These are phyloP conservation scores for Hyaloperonospora brassicae DNA, from an alignment of 352 stramenopile species.

Conservation along the genomic window DNA sequence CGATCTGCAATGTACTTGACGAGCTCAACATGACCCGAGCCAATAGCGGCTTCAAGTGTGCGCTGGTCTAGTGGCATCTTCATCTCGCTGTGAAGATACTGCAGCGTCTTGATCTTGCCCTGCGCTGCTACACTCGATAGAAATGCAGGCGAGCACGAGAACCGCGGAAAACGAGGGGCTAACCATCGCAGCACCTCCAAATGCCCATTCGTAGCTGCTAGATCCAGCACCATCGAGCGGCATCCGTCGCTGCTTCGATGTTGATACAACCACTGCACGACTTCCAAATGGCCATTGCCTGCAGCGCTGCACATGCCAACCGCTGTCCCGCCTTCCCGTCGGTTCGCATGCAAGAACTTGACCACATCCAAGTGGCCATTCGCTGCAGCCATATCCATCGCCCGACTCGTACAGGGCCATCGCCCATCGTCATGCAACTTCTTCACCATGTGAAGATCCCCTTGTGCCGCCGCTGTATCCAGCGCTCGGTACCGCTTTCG, in stretches of 20 bases:
- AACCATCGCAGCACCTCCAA: conserved; percentile 43
- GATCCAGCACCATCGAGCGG: conserved; percentile 33
- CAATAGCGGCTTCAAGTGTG: conserved; percentile 30
- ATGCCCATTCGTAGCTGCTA: conserved; percentile 40
- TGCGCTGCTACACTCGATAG: conserved; percentile 28
- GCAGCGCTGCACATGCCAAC: conserved; percentile 33
- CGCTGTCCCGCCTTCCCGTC: conserved; percentile 31
- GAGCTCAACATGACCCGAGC: conserved; percentile 25
- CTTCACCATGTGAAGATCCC: conserved; percentile 30
- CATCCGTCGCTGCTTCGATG: conserved; percentile 32
- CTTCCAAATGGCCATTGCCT: conserved; percentile 29
- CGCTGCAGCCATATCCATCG: conserved; percentile 34
- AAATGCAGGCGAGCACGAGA: conserved; percentile 29
- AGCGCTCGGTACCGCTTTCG: conserved; percentile 21
- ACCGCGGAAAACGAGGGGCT: conserved; percentile 22
- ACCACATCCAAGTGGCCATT: conserved; percentile 35
- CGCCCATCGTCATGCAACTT: conserved; percentile 23
- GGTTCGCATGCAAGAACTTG: conserved; percentile 33
- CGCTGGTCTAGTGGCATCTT: conserved; percentile 21
- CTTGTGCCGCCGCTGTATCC: conserved; percentile 24
- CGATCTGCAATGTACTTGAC: conserved; percentile 25
- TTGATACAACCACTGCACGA: conserved; percentile 32
- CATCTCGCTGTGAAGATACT: conserved; percentile 28
- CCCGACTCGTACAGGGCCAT: conserved; percentile 32
- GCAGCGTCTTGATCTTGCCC: conserved; percentile 28